Evolutionary conservation across 208 protist genomes (phyloP).

Genomic region (Lotmaria passim): DNA sequence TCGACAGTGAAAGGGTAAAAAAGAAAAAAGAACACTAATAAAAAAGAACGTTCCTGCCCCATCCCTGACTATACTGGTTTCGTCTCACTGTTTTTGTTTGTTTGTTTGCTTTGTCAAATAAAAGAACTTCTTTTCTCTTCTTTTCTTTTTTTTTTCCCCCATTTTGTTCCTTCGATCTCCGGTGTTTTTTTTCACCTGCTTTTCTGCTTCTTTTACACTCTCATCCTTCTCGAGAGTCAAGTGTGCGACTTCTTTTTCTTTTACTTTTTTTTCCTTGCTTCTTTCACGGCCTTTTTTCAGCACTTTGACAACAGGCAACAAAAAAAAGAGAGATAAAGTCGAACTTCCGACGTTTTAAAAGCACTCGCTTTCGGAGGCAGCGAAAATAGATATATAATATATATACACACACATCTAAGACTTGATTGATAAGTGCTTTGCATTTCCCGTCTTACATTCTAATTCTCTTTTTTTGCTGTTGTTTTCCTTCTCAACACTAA

Average conservation of each 20-base stretch:
- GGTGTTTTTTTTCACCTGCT: background rate
- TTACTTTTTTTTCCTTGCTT: background rate
- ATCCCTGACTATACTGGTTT: background rate
- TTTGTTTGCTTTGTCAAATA: background rate
- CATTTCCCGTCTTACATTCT: too few relatives aligned
- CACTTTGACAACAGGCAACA: too few relatives aligned
- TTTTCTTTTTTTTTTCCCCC: background rate
- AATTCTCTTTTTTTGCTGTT: too few relatives aligned
- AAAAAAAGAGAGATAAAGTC: too few relatives aligned
- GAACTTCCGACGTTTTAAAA: too few relatives aligned
- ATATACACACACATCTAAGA: too few relatives aligned
- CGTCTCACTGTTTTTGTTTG: background rate
- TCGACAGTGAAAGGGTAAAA: background rate
- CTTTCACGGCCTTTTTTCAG: too few relatives aligned
- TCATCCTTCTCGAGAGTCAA: background rate
- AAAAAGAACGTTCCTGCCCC: background rate
- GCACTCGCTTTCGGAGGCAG: too few relatives aligned
- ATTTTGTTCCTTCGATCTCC: background rate
- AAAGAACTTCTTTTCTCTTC: background rate
- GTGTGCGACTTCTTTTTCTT: background rate
- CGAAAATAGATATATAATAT: too few relatives aligned
- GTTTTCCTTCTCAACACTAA: too few relatives aligned
- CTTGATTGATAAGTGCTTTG: too few relatives aligned
- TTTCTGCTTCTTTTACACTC: background rate
- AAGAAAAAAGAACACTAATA: constrained; percentile 14